A percentile compares a stretch with the other conserved stretches of the same genome.
Evolutionary conservation across 2,329 filamentous ascomycete genomes (phyloP).

Genomic region (Cercospora sp.): DNA sequence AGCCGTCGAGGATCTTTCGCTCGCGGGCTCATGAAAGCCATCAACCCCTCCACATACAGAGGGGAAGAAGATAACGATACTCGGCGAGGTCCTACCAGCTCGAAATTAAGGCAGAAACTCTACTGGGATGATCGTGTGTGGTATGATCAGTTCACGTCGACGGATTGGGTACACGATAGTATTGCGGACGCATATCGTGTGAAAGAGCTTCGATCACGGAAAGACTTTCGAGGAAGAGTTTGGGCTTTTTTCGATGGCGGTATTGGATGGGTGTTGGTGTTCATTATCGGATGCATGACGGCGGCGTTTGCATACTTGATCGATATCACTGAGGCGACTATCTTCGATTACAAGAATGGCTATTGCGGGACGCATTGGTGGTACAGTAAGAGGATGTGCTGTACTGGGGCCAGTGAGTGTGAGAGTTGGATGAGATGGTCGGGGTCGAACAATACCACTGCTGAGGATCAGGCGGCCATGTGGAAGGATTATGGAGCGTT

Average conservation of each 20-base stretch:
- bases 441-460: conserved; percentile 54
- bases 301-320: conserved; percentile 85
- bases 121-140: conserved; percentile 85
- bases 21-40: conserved; percentile 31
- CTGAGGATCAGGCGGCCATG: conserved; percentile 47
- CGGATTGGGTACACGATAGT: conserved; percentile 97
- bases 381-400: conserved; percentile 68
- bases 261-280: conserved; percentile 93
- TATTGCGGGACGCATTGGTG: conserved; percentile 75
- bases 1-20: conserved; percentile 54
- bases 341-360: conserved; percentile 91
- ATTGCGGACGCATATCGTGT: conserved; percentile 91
- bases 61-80: conserved; percentile 23
- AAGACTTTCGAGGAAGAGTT: conserved; percentile 80
- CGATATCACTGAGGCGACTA: conserved; percentile 77
- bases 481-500: conserved; percentile 80
- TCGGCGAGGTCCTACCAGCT: conserved; percentile 10
- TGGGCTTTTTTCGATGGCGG: conserved; percentile 77
- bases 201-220: conserved; percentile 76
- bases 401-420: conserved; percentile 55
- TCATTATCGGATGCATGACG: conserved; percentile 81
- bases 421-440: conserved; percentile 66
- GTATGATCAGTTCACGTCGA: conserved; percentile 98
- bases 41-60: conserved; percentile 14
- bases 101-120: conserved; percentile 56